phyloP scores from a whole-genome alignment of 225 moss, liverwort and hornwort genomes.

The Sphagnum tenellum region DNA sequence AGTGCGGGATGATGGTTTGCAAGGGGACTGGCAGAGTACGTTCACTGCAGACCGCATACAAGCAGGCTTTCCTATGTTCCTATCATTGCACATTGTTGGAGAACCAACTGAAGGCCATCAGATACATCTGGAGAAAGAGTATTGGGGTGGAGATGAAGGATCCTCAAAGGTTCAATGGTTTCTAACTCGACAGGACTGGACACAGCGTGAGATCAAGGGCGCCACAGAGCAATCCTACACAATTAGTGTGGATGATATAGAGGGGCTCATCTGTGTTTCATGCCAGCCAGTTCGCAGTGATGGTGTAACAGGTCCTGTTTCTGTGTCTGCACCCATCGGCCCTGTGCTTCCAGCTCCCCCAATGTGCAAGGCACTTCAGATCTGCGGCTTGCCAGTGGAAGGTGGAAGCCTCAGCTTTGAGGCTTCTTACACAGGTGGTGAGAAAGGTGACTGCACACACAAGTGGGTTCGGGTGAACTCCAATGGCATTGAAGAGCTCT shows the following conservation, averaged over 20 bases:
- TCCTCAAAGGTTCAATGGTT: constrained; percentile 75
- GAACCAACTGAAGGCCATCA: constrained; percentile 64
- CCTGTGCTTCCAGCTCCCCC: constrained; percentile 77
- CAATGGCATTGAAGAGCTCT: constrained; percentile 40
- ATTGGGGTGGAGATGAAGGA: constrained; percentile 89
- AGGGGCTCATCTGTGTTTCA: constrained; percentile 72
- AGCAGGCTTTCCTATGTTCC: constrained; percentile 59
- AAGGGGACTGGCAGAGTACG: constrained; percentile 53
- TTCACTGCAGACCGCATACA: constrained; percentile 53
- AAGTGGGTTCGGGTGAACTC: constrained; percentile 71
- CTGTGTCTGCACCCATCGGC: constrained; percentile 69
- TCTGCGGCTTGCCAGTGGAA: constrained; percentile 68
- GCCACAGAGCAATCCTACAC: constrained; percentile 55
- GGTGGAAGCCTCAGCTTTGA: constrained; percentile 78
- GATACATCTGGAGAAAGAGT: constrained; percentile 65
- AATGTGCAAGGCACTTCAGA: constrained; percentile 56
- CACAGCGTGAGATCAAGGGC: constrained; percentile 85
- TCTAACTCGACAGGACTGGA: constrained; percentile 81
- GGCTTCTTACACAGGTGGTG: constrained; percentile 68
- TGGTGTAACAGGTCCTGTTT: constrained; percentile 64
- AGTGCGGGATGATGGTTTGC: constrained; percentile 61
- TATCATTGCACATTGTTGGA: constrained; percentile 56
- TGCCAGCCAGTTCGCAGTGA: constrained; percentile 80
- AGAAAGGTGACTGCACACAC: constrained; percentile 59
- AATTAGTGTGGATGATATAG: constrained; percentile 63